A percentile compares a stretch with the other conserved stretches of the same genome.
These are phyloP conservation scores for Chrysosphaeria jannelii DNA, from an alignment of 2,329 filamentous ascomycete genomes.

Conservation along the genomic window DNA sequence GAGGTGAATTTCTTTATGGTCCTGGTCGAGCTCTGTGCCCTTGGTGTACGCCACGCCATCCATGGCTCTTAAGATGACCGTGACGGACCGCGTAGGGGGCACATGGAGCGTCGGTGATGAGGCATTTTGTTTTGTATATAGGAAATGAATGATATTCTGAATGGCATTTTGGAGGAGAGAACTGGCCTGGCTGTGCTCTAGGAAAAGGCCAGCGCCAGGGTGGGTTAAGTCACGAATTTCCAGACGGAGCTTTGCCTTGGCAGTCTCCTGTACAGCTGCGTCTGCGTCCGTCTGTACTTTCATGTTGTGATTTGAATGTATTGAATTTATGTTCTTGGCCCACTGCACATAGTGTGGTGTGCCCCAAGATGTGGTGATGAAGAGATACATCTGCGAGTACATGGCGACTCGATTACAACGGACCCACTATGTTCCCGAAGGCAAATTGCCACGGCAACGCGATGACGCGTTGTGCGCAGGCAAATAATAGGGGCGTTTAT, in stretches of 20 bases:
- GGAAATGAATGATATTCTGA: conserved; percentile 33
- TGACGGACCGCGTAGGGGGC: conserved; percentile 55
- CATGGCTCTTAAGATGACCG: conserved; percentile 52
- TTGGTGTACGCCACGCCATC: conserved; percentile 72
- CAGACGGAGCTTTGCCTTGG: conserved; percentile 27
- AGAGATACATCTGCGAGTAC: too few species aligned
- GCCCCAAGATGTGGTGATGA: too few species aligned
- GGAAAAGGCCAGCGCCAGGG: conserved; percentile 33
- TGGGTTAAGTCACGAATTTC: conserved; percentile 26
- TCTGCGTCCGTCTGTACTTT: too few species aligned
- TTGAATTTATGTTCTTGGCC: too few species aligned
- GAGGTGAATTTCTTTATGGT: conserved; percentile 86
- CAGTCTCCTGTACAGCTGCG: too few species aligned
- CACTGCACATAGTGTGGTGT: too few species aligned
- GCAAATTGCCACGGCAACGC: too few species aligned
- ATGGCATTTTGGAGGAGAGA: conserved; percentile 31
- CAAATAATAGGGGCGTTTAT: too few species aligned
- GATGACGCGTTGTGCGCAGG: too few species aligned
- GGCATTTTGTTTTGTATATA: conserved; percentile 44
- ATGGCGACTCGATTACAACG: too few species aligned
- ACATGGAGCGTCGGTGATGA: conserved; percentile 12
- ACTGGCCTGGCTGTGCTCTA: conserved; percentile 30
- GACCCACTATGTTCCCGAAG: too few species aligned
- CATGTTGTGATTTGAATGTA: too few species aligned
- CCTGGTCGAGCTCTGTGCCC: conserved; percentile 43